These are phyloP conservation scores for Apophysomyces sp. DNA, from an alignment of 371 early-diverging fungal species.

Conservation along the genomic window DNA sequence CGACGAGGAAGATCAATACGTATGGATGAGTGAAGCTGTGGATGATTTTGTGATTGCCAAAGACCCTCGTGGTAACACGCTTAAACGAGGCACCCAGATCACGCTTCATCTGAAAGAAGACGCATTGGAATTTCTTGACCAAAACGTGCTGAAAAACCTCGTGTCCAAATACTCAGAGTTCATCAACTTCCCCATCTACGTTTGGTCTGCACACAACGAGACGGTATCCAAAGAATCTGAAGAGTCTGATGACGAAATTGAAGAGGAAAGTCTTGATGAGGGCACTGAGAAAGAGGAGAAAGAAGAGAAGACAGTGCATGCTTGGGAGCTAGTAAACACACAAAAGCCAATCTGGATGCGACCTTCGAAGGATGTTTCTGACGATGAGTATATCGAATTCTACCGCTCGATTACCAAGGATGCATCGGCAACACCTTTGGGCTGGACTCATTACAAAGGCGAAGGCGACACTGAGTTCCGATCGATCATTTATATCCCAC, in stretches of 20 bases:
- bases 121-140: slow-evolving; percentile 79
- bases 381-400: slow-evolving; percentile 83
- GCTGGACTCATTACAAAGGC: slow-evolving; percentile 77
- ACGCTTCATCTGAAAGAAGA: slow-evolving; percentile 88
- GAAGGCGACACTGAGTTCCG: slow-evolving; percentile 91
- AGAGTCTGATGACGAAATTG: slow-evolving; percentile 32
- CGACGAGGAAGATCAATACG: slow-evolving; percentile 74
- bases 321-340: slow-evolving; percentile 72
- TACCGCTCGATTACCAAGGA: slow-evolving; percentile 82
- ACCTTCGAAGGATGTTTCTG: slow-evolving; percentile 70
- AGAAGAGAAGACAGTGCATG: slow-evolving; percentile 48
- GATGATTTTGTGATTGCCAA: slow-evolving; percentile 84
- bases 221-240: slow-evolving; percentile 46
- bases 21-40: slow-evolving; percentile 83
- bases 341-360: slow-evolving; percentile 95
- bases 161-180: slow-evolving; percentile 90
- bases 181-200: slow-evolving; percentile 91
- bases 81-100: slow-evolving; percentile 88
- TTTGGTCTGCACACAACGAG: slow-evolving; percentile 63
- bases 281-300: slow-evolving; percentile 54
- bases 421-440: slow-evolving; percentile 53
- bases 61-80: slow-evolving; percentile 83
- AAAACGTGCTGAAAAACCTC: slow-evolving; percentile 60
- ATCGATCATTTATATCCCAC: slow-evolving; percentile 84
- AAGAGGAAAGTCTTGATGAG: slow-evolving; percentile 39